Evolutionary conservation across 768 basidiomycete species (phyloP), one percentile per base, ranked within the genome.

Genomic region (Austroboletus eburneus): DNA sequence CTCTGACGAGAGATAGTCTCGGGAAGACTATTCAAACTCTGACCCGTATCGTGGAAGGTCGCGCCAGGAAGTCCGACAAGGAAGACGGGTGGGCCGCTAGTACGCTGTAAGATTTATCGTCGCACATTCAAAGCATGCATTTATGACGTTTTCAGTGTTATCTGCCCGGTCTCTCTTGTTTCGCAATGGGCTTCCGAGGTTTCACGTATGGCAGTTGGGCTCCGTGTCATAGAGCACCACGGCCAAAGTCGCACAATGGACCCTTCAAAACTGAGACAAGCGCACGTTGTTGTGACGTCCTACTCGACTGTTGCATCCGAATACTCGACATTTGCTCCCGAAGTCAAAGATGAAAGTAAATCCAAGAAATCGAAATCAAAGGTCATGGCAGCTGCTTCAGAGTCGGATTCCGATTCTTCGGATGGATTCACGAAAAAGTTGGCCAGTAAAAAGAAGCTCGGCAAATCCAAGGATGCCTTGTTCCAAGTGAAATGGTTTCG

Each of bases 21-120:
- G 88, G 88, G 2, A 91, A 93, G 69, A 99, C 96, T 0, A 88
- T 97, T 20, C 95, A 98, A 59, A 88, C 89, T 0, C 70, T 98
- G 12, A 77, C 86, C 0, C 80, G 91, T 1, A 94, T 99, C 34
- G 81, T 91, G 0, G 91, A 93, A 45, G 87, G 90, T 0, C 75
- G 79, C 4, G 79, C 87, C 8, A 78, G 73, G 17, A 81, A 81
- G 50, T 74, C 77, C 5, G 89, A 95, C 56, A 77, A 73, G 52
- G 74, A 75, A 18, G 83, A 81, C 13, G 89, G 90, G 0, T 94
- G 78, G 75, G 76, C 80, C 20, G 77, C 76, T 3, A 68, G 79
- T 2, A 91, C 88, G 0, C 69, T 91, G 87, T 89, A 59, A 29
- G 84, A 64, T 16, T 17, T 45, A 45, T 7, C 9, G 9, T 23